phyloP scores from a whole-genome alignment of 225 moss, liverwort and hornwort species.

The Sphagnum contortum region DNA sequence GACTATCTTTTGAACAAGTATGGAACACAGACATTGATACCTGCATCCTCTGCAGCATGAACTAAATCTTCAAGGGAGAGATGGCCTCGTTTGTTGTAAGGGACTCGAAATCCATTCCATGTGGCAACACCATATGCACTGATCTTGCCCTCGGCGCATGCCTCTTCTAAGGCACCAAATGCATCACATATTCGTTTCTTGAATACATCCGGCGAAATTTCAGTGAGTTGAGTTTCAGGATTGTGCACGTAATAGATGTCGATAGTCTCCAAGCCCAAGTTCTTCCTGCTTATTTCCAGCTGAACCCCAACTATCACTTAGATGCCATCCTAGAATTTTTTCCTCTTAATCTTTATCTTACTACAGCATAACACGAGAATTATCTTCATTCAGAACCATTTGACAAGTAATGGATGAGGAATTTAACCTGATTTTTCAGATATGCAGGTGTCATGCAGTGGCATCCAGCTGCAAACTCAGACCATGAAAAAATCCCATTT shows the following conservation, averaged over 20 bases:
- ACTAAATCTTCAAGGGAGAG: constrained; percentile 51
- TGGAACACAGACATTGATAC: constrained; percentile 8
- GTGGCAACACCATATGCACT: constrained; percentile 56
- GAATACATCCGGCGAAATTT: constrained; percentile 39
- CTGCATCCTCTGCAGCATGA: constrained; percentile 40
- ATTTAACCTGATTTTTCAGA: constrained; percentile 48
- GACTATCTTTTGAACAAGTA: no score
- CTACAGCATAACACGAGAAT: no score
- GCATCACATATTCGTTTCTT: constrained; percentile 36
- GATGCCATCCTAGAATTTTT: no score
- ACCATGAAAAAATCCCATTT: constrained; percentile 38
- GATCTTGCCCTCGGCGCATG: constrained; percentile 49
- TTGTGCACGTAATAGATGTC: constrained; percentile 71
- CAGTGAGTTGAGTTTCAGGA: constrained; percentile 57
- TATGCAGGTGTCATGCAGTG: constrained; percentile 62
- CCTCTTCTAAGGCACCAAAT: constrained; percentile 56
- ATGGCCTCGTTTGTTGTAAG: constrained; percentile 28
- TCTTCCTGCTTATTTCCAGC: constrained; percentile 53
- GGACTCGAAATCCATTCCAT: constrained; percentile 62
- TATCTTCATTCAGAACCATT: no score
- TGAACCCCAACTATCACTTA: constrained; percentile 1
- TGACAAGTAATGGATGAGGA: not conserved
- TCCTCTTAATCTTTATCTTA: no score
- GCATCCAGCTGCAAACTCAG: constrained; percentile 46
- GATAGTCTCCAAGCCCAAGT: constrained; percentile 57